These are phyloP conservation scores for Xylogone sp. DNA, from an alignment of 2,329 filamentous ascomycete species.

Conservation along the genomic window DNA sequence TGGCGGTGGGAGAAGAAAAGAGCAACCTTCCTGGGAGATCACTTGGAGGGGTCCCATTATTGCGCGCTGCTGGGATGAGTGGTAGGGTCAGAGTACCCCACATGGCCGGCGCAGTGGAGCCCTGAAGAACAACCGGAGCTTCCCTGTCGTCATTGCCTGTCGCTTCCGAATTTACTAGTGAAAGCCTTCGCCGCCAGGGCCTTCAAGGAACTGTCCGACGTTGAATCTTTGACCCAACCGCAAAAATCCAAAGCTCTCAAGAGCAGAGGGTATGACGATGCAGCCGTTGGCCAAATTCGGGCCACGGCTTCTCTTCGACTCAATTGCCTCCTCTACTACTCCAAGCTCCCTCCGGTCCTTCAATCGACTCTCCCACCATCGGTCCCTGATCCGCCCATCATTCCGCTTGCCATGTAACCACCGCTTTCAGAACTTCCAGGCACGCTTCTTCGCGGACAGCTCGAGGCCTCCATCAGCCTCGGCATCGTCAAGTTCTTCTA, in stretches of 20 bases:
- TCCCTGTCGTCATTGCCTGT: neutral
- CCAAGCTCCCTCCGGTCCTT: slow-evolving; percentile 14
- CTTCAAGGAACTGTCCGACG: neutral
- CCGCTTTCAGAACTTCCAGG: slow-evolving; percentile 34
- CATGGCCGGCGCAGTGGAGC: neutral
- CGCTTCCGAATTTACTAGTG: neutral
- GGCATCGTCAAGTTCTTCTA: slow-evolving; percentile 2
- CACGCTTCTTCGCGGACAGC: slow-evolving; percentile 26
- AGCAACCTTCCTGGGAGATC: neutral
- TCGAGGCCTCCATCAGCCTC: slow-evolving; percentile 18
- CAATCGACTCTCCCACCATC: slow-evolving; percentile 13
- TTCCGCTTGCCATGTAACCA: slow-evolving; percentile 37
- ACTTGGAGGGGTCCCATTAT: neutral
- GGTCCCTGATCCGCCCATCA: slow-evolving; percentile 20
- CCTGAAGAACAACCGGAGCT: neutral
- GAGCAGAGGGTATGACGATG: slow-evolving; percentile 18
- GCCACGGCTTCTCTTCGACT: slow-evolving; percentile 25
- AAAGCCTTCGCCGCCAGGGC: neutral
- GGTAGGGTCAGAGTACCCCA: neutral
- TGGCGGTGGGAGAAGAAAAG: neutral
- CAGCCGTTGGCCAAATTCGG: slow-evolving; percentile 24
- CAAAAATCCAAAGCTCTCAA: neutral
- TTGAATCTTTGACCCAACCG: neutral
- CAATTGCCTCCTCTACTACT: slow-evolving; percentile 16
- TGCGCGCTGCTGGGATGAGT: no score